Evolutionary conservation across 192 early-diverging fungal species (phyloP).

Genomic region (Phlyctochytrium arcticum): DNA sequence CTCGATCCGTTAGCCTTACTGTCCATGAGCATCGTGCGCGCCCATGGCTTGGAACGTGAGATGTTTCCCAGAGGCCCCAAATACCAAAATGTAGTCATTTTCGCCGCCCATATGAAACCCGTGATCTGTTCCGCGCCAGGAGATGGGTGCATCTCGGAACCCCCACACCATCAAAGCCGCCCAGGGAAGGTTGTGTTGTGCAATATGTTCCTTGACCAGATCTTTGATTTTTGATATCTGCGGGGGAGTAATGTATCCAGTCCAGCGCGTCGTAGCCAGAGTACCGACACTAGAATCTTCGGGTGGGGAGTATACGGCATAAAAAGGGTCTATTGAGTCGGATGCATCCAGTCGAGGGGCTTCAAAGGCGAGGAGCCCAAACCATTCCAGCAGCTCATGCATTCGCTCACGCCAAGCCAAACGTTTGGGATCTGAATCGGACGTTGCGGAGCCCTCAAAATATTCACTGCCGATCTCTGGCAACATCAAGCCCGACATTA

Average conservation of each 20-base stretch:
- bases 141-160: slow-evolving; percentile 29
- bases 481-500: background rate
- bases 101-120: slow-evolving; percentile 14
- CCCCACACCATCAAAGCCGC: slow-evolving; percentile 28
- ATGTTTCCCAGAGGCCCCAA: background rate
- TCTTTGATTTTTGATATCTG: background rate
- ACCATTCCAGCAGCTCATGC: slow-evolving; percentile 20
- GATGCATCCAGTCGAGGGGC: background rate
- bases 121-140: slow-evolving; percentile 19
- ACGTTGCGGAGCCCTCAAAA: background rate
- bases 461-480: background rate
- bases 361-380: slow-evolving; percentile 16
- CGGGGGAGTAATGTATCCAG: slow-evolving; percentile 7
- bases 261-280: background rate
- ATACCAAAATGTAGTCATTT: slow-evolving; percentile 27
- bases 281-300: background rate
- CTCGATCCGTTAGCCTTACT: too few species aligned
- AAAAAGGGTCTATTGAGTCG: slow-evolving; percentile 19
- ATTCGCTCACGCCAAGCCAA: background rate
- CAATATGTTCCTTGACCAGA: background rate
- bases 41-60: slow-evolving; percentile 19
- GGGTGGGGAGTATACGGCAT: slow-evolving; percentile 15
- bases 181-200: slow-evolving; percentile 5
- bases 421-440: background rate
- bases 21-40: background rate